Conservation (phyloP, 202 grass and related monocot genomes). For the Dendrocalamus latiflorus region DNA sequence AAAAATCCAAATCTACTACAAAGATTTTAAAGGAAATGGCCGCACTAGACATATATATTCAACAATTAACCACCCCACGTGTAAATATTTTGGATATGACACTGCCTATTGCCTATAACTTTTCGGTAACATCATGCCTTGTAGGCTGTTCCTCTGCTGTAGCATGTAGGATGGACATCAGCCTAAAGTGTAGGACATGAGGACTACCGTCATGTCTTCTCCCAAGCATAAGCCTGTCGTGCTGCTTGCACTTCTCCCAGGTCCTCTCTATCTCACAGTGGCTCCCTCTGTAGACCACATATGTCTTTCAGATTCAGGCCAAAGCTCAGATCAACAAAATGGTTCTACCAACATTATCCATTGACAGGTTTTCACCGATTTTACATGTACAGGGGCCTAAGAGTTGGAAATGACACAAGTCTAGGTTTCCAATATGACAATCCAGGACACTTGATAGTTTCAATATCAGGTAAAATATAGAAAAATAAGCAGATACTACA, state of each 20-base stretch:
- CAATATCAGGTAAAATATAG: constrained; percentile 1
- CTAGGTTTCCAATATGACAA: not conserved
- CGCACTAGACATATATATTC: not conserved
- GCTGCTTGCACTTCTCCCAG: not conserved
- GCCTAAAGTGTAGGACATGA: constrained; percentile 13
- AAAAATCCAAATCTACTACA: not conserved
- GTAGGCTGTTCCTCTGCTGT: not conserved
- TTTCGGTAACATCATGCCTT: not conserved
- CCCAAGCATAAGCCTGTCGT: not conserved
- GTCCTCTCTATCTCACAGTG: not conserved
- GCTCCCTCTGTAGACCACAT: not conserved
- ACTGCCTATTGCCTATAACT: not conserved
- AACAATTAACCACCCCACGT: not conserved
- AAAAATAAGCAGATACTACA: not conserved
- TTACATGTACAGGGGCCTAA: not conserved
- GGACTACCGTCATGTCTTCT: not conserved
- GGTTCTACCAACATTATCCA: not conserved
- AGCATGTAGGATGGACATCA: constrained; percentile 2
- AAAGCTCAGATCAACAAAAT: constrained; percentile 6
- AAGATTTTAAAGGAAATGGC: not conserved
- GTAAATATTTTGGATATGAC: constrained; percentile 2
- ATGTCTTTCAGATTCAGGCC: not conserved
- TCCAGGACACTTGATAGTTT: not conserved
- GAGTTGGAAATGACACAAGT: not conserved
- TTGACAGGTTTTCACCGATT: not conserved